A percentile compares a stretch with the other conserved stretches of the same genome.
phyloP scores from a whole-genome alignment of 805 yeast genomes.

The Nakazawaea ernobii region DNA sequence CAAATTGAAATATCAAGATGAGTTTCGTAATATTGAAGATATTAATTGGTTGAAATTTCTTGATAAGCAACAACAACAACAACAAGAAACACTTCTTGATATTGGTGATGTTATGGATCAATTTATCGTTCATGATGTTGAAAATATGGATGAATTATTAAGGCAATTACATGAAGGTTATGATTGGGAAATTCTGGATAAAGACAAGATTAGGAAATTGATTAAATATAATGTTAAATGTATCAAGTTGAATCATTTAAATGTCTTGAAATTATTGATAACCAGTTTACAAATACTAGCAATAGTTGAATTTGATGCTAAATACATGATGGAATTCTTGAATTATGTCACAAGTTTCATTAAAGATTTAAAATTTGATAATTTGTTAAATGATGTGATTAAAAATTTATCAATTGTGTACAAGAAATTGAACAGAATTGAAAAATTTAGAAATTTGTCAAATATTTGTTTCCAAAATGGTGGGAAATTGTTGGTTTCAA shows the following conservation, averaged over 20 bases:
- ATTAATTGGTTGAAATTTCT: neutral
- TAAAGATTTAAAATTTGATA: constrained; percentile 12
- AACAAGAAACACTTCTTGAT: too few relatives aligned
- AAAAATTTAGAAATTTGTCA: constrained; percentile 40
- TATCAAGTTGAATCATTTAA: neutral
- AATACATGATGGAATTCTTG: constrained; percentile 8
- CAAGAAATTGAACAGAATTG: constrained; percentile 20
- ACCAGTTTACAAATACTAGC: neutral
- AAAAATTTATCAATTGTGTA: constrained; percentile 15
- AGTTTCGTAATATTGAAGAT: constrained; percentile 2
- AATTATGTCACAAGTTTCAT: constrained; percentile 18
- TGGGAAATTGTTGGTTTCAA: constrained; percentile 14
- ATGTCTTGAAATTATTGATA: neutral
- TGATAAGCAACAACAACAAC: too few relatives aligned
- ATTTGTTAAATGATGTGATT: constrained; percentile 6
- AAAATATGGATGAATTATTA: neutral
- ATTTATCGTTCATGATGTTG: neutral
- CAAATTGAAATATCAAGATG: neutral
- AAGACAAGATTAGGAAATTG: neutral
- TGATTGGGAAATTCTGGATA: neutral
- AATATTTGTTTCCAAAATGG: constrained; percentile 39
- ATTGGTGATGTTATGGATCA: neutral
- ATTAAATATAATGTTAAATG: neutral
- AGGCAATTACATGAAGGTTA: neutral
- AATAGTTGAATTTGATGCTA: neutral